phyloP scores from a whole-genome alignment of 768 basidiomycete genomes.

The Boletus rubescentipes region DNA sequence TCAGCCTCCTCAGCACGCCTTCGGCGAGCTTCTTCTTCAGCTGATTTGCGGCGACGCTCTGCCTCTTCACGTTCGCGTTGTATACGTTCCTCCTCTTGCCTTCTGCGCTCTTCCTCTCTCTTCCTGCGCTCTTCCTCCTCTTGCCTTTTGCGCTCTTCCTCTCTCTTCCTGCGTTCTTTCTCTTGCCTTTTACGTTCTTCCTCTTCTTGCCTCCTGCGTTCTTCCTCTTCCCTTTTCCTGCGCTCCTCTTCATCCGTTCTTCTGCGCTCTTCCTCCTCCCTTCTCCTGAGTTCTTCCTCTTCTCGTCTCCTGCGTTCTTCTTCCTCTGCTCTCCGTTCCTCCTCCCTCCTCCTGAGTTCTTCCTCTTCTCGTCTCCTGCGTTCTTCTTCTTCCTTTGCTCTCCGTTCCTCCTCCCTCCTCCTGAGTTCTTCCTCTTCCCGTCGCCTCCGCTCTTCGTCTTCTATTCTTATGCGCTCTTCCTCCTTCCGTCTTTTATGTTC shows the following conservation, averaged over 20 bases:
- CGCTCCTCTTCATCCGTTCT: background rate
- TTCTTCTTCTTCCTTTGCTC: no score
- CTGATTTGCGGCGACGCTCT: slow-evolving; percentile 39
- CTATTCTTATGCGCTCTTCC: background rate
- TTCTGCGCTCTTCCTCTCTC: slow-evolving; percentile 29
- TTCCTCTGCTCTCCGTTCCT: no score
- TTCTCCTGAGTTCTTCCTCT: background rate
- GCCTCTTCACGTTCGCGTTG: slow-evolving; percentile 53
- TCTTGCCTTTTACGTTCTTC: slow-evolving; percentile 17
- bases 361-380: slow-evolving; percentile 26
- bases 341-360: slow-evolving; percentile 1
- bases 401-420: slow-evolving; percentile 16
- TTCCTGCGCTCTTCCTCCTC: slow-evolving; percentile 8
- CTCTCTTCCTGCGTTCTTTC: slow-evolving; percentile 2
- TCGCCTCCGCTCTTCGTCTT: slow-evolving; percentile 19
- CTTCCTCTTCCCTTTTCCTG: slow-evolving; percentile 35
- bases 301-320: background rate
- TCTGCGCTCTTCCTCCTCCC: background rate
- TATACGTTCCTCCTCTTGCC: slow-evolving; percentile 39
- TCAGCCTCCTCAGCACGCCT: slow-evolving; percentile 45
- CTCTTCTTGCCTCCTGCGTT: slow-evolving; percentile 43
- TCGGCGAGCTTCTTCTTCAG: slow-evolving; percentile 46
- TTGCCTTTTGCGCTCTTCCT: slow-evolving; percentile 25
- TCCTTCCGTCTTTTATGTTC: slow-evolving; percentile 18
- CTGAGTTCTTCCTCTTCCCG: slow-evolving; percentile 16